phyloP scores from a whole-genome alignment of 2,329 filamentous ascomycete species.

The Colletotrichum echinochloae region DNA sequence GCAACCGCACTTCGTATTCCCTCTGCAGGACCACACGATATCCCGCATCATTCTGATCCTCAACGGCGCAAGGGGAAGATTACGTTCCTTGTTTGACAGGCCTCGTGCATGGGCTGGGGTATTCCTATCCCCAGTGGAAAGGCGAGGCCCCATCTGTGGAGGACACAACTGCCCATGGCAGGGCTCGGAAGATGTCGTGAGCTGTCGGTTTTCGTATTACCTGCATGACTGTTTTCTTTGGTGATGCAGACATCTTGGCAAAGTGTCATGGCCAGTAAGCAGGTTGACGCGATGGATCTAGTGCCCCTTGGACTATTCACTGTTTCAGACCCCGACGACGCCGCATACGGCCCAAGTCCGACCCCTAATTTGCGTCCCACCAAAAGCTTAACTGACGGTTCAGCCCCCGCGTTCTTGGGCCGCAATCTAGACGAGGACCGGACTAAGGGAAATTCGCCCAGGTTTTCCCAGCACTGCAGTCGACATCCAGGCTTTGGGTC shows the following conservation, averaged over 20 bases:
- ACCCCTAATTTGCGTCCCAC: not conserved
- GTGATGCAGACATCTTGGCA: not conserved
- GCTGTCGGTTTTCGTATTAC: not conserved
- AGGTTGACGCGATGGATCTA: not conserved
- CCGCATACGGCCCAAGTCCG: not conserved
- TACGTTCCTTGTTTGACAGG: not conserved
- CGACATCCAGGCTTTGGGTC: no score
- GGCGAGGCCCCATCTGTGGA: not conserved
- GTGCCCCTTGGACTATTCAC: not conserved
- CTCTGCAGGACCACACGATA: not conserved
- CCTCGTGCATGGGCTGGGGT: not conserved
- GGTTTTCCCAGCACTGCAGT: not conserved
- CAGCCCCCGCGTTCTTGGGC: not conserved
- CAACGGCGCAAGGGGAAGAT: not conserved
- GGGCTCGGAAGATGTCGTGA: not conserved
- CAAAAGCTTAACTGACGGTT: not conserved
- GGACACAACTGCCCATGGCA: not conserved
- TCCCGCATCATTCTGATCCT: not conserved
- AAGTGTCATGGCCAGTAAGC: not conserved
- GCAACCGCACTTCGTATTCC: not conserved
- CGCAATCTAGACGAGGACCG: not conserved
- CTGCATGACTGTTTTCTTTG: not conserved
- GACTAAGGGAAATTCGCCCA: not conserved
- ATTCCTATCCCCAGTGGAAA: not conserved
- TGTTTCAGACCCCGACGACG: not conserved